phyloP scores from a whole-genome alignment of 495 filamentous ascomycete species.

The Aspergillus asperescens region DNA sequence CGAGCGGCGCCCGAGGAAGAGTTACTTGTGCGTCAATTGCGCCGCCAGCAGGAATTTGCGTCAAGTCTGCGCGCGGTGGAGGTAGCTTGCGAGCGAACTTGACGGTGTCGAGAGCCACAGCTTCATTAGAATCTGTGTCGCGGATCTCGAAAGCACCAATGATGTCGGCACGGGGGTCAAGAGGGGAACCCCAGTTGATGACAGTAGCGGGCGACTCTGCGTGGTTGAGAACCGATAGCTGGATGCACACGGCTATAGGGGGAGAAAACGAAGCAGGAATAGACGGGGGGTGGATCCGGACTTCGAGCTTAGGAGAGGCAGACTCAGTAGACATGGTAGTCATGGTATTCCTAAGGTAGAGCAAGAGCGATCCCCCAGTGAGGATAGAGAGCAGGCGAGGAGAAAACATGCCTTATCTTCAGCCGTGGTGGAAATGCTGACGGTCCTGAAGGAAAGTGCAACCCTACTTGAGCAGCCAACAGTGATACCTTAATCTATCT shows the following conservation, averaged over 20 bases:
- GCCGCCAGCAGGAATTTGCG: constrained; percentile 35
- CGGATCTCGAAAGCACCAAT: constrained; percentile 43
- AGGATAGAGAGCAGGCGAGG: not conserved
- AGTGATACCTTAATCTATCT: no score
- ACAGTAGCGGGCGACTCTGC: constrained; percentile 39
- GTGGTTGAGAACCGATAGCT: constrained; percentile 40
- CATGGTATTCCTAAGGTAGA: not conserved
- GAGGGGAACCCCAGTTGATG: constrained; percentile 44
- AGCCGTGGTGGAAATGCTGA: no score
- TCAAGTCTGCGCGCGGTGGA: constrained; percentile 33
- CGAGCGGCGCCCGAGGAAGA: constrained; percentile 16
- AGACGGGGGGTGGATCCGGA: constrained; percentile 16
- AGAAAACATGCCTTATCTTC: not conserved
- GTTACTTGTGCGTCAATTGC: constrained; percentile 13
- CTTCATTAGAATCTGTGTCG: constrained; percentile 25
- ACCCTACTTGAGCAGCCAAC: no score
- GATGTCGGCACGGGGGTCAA: constrained; percentile 42
- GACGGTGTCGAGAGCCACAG: constrained; percentile 36
- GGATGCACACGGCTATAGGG: constrained; percentile 19
- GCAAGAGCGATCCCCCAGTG: not conserved
- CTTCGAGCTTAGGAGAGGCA: constrained; percentile 10
- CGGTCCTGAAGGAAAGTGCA: no score
- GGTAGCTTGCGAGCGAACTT: constrained; percentile 44
- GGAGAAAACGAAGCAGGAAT: constrained; percentile 7
- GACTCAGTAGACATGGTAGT: not conserved